Evolutionary conservation across 192 early-diverging fungal species (phyloP).

Genomic region (Gryganskiella cystojenkinii): DNA sequence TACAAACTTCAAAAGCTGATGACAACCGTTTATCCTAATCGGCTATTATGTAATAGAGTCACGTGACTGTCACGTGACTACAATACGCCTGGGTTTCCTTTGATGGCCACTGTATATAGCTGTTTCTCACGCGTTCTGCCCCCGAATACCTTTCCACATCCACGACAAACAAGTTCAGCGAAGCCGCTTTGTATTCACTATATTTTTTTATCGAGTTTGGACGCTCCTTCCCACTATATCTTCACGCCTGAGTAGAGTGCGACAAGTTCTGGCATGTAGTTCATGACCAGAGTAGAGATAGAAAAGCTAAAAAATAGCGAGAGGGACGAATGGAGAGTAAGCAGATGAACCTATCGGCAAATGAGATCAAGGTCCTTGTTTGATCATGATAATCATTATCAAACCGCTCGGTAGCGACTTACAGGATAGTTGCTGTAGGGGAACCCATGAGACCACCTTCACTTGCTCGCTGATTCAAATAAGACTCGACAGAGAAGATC

Average conservation of each 20-base stretch:
- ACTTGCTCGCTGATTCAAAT: conserved; percentile 45
- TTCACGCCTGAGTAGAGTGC: conserved; percentile 28
- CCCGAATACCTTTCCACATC: no score
- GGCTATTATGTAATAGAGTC: no score
- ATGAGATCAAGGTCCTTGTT: not conserved
- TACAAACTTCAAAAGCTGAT: not conserved
- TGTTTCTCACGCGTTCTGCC: no score
- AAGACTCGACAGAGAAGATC: conserved; percentile 46
- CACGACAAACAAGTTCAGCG: no score
- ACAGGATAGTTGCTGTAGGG: conserved; percentile 42
- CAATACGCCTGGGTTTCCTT: no score
- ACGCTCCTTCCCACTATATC: no score
- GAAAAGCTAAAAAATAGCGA: conserved; percentile 16
- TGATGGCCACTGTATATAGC: no score
- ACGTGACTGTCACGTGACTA: no score
- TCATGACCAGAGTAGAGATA: conserved; percentile 28
- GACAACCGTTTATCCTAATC: no score
- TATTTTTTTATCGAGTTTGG: no score
- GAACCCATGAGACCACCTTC: conserved; percentile 42
- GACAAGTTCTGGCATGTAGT: conserved; percentile 37
- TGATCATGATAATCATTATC: not conserved
- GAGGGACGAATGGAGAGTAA: not conserved
- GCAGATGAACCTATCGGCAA: not conserved
- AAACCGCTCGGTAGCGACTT: not conserved
- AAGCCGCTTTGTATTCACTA: no score